Conservation (phyloP, 139 green algal species). For the Mesostigma viride region DNA sequence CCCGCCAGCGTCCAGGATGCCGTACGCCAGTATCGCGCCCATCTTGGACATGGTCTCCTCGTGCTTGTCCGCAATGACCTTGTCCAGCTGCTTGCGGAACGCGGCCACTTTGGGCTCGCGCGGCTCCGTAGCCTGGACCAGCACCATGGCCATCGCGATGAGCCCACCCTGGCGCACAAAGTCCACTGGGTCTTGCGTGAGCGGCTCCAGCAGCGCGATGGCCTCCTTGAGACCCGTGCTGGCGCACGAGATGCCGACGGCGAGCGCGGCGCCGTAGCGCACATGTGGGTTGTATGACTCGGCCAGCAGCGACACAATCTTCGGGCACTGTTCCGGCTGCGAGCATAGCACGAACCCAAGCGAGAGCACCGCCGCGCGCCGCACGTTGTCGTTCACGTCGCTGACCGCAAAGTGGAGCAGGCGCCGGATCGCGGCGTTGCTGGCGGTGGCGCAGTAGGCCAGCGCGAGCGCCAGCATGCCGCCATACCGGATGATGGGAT, state of each 20-base stretch:
- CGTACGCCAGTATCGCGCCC: slow-evolving; percentile 87
- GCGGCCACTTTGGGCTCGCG: slow-evolving; percentile 18
- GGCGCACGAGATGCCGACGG: slow-evolving; percentile 82
- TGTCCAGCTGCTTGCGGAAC: slow-evolving; percentile 66
- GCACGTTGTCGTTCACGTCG: slow-evolving; percentile 92
- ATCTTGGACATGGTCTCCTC: slow-evolving; percentile 87
- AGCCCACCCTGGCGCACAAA: slow-evolving; percentile 89
- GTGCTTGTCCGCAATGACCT: slow-evolving; percentile 77
- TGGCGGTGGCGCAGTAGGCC: slow-evolving; percentile 87
- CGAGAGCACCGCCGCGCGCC: slow-evolving; percentile 72
- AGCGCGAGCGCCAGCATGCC: slow-evolving; percentile 86
- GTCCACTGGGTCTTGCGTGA: slow-evolving; percentile 73
- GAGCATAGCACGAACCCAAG: slow-evolving; percentile 89
- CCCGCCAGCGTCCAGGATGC: slow-evolving; percentile 85
- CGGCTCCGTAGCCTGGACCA: slow-evolving; percentile 57
- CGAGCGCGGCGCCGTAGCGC: slow-evolving; percentile 89
- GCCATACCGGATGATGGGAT: slow-evolving; percentile 85
- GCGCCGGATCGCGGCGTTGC: slow-evolving; percentile 85
- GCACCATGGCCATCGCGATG: slow-evolving; percentile 82
- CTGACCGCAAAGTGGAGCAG: slow-evolving; percentile 92
- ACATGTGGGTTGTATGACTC: slow-evolving; percentile 96
- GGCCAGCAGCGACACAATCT: slow-evolving; percentile 80
- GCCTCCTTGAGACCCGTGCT: slow-evolving; percentile 70
- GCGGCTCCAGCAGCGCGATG: slow-evolving; percentile 68
- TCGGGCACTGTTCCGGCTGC: slow-evolving; percentile 69